phyloP scores from a whole-genome alignment of 140 eudicot species.

The Eryngium alpinum region DNA sequence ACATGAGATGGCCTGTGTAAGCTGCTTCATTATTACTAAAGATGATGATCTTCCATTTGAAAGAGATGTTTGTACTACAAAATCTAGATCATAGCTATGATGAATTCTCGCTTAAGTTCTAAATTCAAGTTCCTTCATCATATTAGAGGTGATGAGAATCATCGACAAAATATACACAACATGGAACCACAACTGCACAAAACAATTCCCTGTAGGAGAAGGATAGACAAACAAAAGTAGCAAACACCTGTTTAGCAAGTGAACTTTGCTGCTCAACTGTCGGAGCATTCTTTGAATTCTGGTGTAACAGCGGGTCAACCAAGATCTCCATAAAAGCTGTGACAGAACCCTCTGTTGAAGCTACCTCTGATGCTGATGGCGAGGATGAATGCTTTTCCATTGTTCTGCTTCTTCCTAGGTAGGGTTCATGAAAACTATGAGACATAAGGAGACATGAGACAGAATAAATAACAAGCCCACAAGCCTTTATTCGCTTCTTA shows the following conservation, averaged over 20 bases:
- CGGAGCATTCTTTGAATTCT: not conserved
- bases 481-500: too few species aligned
- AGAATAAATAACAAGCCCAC: too few species aligned
- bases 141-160: not conserved
- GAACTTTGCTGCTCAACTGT: not conserved
- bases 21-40: not conserved
- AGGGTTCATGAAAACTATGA: too few species aligned
- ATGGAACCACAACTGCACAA: not conserved
- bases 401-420: not conserved
- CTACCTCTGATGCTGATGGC: not conserved
- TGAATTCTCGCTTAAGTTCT: not conserved
- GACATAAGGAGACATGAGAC: too few species aligned
- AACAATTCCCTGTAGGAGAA: not conserved
- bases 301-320: not conserved
- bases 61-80: not conserved
- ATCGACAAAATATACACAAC: not conserved
- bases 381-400: not conserved
- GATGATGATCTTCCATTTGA: not conserved
- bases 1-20: not conserved
- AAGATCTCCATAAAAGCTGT: not conserved
- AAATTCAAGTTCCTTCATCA: not conserved
- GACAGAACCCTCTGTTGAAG: not conserved
- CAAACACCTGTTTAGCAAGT: slow-evolving; percentile 13
- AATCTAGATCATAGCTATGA: not conserved
- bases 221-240: not conserved